Percentiles rank a stretch among this genome's conserved stretches.
phyloP scores from a whole-genome alignment of 2,329 filamentous ascomycete genomes.

The Verticillium albo-atrum region DNA sequence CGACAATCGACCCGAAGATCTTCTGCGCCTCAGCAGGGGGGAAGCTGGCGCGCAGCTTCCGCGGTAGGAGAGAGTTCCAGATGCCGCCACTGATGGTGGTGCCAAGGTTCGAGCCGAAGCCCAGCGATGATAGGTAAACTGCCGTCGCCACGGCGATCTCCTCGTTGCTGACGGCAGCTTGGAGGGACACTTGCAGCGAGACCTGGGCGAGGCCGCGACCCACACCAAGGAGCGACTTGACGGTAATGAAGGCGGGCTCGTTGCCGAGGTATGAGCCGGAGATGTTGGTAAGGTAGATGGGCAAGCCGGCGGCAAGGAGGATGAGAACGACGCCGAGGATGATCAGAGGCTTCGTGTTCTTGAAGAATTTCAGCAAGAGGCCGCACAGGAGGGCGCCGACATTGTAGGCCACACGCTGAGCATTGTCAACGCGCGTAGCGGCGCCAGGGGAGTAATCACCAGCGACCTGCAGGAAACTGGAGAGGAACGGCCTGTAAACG shows the following conservation, averaged over 20 bases:
- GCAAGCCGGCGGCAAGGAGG: constrained; percentile 27
- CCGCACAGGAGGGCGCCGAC: constrained; percentile 28
- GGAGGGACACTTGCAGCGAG: constrained; percentile 20
- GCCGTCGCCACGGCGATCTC: constrained; percentile 30
- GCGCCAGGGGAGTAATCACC: constrained; percentile 27
- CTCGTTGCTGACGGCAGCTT: constrained; percentile 23
- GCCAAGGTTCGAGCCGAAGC: constrained; percentile 17
- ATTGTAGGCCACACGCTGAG: constrained; percentile 28
- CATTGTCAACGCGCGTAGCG: constrained; percentile 30
- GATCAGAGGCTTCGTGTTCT: constrained; percentile 26
- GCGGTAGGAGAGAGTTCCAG: constrained; percentile 24
- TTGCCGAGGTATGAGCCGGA: constrained; percentile 17
- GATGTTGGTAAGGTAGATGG: constrained; percentile 23
- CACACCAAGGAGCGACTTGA: constrained; percentile 27
- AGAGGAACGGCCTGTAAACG: constrained; percentile 33
- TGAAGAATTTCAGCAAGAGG: constrained; percentile 29
- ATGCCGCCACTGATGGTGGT: constrained; percentile 30
- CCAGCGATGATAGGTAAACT: constrained; percentile 29
- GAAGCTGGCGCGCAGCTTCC: constrained; percentile 19
- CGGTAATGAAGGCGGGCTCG: constrained; percentile 27
- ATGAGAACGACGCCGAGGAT: constrained; percentile 24
- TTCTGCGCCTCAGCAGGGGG: constrained; percentile 12
- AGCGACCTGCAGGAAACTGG: constrained; percentile 34
- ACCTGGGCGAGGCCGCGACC: constrained; percentile 29
- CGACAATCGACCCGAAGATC: constrained; percentile 19